These are phyloP conservation scores for Ichthyophthirius multifiliis DNA, from an alignment of 169 alveolate genomes.

Conservation along the genomic window DNA sequence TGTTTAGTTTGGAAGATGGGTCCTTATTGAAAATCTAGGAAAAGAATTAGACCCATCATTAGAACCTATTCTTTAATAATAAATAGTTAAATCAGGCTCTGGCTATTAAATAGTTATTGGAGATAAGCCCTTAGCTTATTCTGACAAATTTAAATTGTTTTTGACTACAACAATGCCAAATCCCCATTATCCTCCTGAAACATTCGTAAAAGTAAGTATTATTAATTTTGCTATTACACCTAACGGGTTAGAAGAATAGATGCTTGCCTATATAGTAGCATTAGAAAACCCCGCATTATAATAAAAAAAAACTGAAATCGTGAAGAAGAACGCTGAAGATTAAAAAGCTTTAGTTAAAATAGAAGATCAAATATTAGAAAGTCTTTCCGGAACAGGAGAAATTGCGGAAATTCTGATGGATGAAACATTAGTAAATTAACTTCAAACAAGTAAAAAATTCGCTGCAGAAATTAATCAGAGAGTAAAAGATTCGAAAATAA, in stretches of 20 bases:
- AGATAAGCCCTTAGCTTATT: constrained; percentile 85
- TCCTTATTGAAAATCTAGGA: constrained; percentile 91
- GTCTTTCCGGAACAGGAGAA: constrained; percentile 85
- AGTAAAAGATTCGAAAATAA: constrained; percentile 88
- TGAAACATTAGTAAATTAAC: constrained; percentile 86
- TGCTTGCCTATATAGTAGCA: constrained; percentile 88
- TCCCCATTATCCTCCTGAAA: constrained; percentile 81
- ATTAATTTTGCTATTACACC: constrained; percentile 92
- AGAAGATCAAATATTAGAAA: constrained; percentile 90
- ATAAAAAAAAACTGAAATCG: constrained; percentile 82
- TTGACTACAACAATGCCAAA: constrained; percentile 92
- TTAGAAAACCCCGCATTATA: constrained; percentile 90
- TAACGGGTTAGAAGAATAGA: constrained; percentile 90
- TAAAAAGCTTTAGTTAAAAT: constrained; percentile 84
- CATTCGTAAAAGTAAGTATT: constrained; percentile 77
- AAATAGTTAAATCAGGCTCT: constrained; percentile 85
- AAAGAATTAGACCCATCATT: constrained; percentile 90
- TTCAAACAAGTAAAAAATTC: constrained; percentile 86
- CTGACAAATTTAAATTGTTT: constrained; percentile 83
- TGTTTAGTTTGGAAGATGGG: constrained; percentile 93
- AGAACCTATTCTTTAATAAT: constrained; percentile 90
- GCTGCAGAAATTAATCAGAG: constrained; percentile 88
- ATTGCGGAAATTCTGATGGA: constrained; percentile 88
- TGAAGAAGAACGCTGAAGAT: constrained; percentile 86
- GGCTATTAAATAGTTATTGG: constrained; percentile 85